These are phyloP conservation scores for Chalciporus piperatus DNA, from an alignment of 768 basidiomycete species.

Conservation along the genomic window DNA sequence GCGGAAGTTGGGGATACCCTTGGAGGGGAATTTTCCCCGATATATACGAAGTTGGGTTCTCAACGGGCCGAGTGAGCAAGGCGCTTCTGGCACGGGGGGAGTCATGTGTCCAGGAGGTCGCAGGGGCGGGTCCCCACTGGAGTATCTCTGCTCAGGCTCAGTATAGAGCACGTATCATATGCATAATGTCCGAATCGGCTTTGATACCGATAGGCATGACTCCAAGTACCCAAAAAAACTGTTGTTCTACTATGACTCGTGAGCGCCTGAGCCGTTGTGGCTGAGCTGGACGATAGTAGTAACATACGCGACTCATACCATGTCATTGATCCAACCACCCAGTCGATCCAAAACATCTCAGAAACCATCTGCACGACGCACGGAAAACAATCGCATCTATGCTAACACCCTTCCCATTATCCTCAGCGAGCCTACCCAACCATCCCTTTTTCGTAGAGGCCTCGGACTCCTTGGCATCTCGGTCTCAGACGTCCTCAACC, in stretches of 20 bases:
- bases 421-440: constrained; percentile 39
- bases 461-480: constrained; percentile 57
- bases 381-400: constrained; percentile 68
- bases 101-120: too few species aligned
- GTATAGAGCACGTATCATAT: background rate
- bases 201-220: too few species aligned
- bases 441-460: constrained; percentile 42
- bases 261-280: too few species aligned
- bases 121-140: too few species aligned
- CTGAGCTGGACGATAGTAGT: too few species aligned
- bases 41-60: background rate
- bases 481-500: constrained; percentile 60
- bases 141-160: background rate
- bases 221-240: too few species aligned
- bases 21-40: background rate
- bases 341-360: constrained; percentile 34
- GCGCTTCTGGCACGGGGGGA: too few species aligned
- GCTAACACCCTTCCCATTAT: constrained; percentile 67
- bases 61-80: background rate
- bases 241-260: too few species aligned
- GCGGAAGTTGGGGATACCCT: background rate
- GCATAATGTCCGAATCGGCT: too few species aligned
- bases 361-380: constrained; percentile 54
- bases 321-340: constrained; percentile 50
- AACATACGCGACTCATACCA: too few species aligned